Evolutionary conservation across 139 green algal species (phyloP), one percentile per base, ranked within the genome.

Genomic region (Chlorokybus atmophyticus): DNA sequence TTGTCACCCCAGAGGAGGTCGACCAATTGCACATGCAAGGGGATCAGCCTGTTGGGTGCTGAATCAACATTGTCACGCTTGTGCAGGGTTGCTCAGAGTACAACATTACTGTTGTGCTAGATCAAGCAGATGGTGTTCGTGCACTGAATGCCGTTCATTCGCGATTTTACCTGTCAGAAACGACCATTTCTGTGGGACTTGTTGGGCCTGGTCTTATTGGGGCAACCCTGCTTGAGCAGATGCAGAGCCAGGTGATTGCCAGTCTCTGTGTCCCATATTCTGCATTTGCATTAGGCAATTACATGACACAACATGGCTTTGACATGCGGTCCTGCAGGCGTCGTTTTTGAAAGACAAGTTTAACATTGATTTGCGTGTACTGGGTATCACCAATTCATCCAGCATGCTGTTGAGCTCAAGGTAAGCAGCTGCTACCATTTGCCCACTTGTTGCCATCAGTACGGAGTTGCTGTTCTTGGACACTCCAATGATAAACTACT

Each of bases 101-200:
- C 86, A 98, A 98, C 79, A 94, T 98, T 77, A 98, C 90, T 7
- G 78, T 93, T 30, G 71, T 98, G 39, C 80, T 98, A 14, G 75
- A 93, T 52, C 77, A 88, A 73, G 66, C 41, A 1, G 74, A 79
- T 35, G 44, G 49, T 26, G 53, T 42, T 27, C 42, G 51, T 4
- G 71, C 71, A 5, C 71, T 96, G 62, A 66, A 82, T 1, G 84
- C 87, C 0, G 88, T 95, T 57, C 90, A 97, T 64, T 76, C 70
- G 24, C 76, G 85, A 31, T 98, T 97, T 82, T 98, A 96, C 79
- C 66, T 94, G 31, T 82, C 81, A 0, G 76, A 86, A 32, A 83
- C 90, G 53, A 71, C 86, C 40, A 75, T 98, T 19, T 83, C 78
- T 3, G 73, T 98, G 8, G 90, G 79, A 24, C 50, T 98, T 4